Evolutionary conservation across 176 grass and related monocot species (phyloP), one percentile per base, ranked within the genome.

Genomic region (Aegilops tauschii): DNA sequence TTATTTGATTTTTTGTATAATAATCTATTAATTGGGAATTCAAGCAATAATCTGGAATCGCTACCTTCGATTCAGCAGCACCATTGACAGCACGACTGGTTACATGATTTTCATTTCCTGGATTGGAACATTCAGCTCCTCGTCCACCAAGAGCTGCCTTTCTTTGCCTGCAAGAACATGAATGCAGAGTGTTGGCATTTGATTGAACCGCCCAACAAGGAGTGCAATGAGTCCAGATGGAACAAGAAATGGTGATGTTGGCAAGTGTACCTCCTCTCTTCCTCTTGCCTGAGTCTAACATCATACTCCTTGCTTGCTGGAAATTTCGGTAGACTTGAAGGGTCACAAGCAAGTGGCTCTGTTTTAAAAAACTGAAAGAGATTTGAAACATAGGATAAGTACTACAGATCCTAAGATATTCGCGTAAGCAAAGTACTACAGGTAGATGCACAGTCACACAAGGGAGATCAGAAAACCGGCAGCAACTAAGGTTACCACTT

Each of bases 261-360:
- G 32, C 73, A 86, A 39, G 37, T 82, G 61, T 68, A 91, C 86
- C 92, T 93, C 80, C 91, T 90, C 27, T 76, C 86, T 89, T 93
- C 93, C 71, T 95, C 90, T 78, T 95, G 87, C 61, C 83, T 88
- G 44, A 98, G 87, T 78, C 92, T 98, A 36, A 85, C 87, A 83
- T 95, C 91, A 64, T 95, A 98, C 83, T 98, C 95, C 87, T 98
- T 98, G 87, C 93, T 98, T 93, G 95, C 93, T 77, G 95, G 89
- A 88, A 91, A 92, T 83, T 87, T 98, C 2, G 95, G 91, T 76
- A 98, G 87, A 77, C 68, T 87, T 52, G 95, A 90, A 85, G 85
- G 91, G 66, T 98, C 91, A 21, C 91, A 98, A 50, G 95, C 76
- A 82, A 90, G 36, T 59, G 93, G 93, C 74, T 87, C 86, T 30